A percentile compares a stretch with the other conserved stretches of the same genome.
Conservation (phyloP, 352 stramenopile genomes). For the Phytopythium litorale region DNA sequence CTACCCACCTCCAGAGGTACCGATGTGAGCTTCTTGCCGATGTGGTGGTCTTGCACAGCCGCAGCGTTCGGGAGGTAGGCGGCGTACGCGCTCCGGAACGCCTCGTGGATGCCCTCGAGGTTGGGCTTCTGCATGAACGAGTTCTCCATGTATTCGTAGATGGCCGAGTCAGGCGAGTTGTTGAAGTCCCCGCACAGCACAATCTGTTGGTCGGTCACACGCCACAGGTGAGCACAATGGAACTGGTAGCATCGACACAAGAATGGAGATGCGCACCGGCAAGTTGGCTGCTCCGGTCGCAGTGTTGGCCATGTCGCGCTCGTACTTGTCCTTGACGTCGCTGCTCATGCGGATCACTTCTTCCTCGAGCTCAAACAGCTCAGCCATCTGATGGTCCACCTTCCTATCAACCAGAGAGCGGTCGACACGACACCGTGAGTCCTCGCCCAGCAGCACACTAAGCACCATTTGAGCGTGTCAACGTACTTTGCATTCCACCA, state of each 20-base stretch:
- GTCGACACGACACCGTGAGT: background rate
- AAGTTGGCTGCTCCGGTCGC: slow-evolving; percentile 47
- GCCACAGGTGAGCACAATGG: background rate
- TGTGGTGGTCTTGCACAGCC: slow-evolving; percentile 17
- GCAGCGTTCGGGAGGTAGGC: slow-evolving; percentile 56
- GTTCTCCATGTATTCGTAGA: slow-evolving; percentile 88
- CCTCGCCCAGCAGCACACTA: background rate
- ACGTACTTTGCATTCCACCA: slow-evolving; percentile 88
- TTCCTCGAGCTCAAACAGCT: slow-evolving; percentile 80
- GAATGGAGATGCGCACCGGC: slow-evolving; percentile 26
- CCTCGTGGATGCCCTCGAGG: slow-evolving; percentile 58
- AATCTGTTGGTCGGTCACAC: slow-evolving; percentile 25
- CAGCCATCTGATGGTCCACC: slow-evolving; percentile 84
- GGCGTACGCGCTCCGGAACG: slow-evolving; percentile 71
- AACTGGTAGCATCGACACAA: background rate
- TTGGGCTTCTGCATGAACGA: slow-evolving; percentile 86
- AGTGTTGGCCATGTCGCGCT: slow-evolving; percentile 49
- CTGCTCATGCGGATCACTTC: slow-evolving; percentile 79
- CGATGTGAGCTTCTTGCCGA: background rate
- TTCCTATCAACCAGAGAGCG: slow-evolving; percentile 29
- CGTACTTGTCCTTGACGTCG: slow-evolving; percentile 81
- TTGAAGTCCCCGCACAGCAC: slow-evolving; percentile 87
- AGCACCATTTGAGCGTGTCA: background rate
- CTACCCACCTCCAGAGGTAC: slow-evolving; percentile 20
- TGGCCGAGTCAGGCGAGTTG: slow-evolving; percentile 76